Evolutionary conservation across 192 early-diverging fungal species (phyloP), one percentile per base, ranked within the genome.

Genomic region (Rhizoclosmatium sp.): DNA sequence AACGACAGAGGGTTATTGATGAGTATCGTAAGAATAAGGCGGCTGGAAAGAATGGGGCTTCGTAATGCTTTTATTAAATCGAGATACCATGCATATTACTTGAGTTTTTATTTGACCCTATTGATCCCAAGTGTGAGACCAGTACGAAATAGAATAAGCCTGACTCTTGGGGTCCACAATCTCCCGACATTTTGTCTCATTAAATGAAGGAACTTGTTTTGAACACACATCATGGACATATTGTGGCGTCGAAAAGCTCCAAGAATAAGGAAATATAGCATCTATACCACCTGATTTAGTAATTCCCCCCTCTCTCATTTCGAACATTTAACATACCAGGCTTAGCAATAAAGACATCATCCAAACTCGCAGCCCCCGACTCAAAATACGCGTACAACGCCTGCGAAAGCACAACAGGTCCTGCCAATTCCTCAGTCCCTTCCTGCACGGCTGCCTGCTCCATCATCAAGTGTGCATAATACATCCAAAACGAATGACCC

Each of bases 401-500:
- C 2, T 71, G n/a, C 69, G 48, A 56, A 1, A 71, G 21, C 69
- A 71, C 54, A 16, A 71, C 54, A 40, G 69, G 69, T 21, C 69
- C 79, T 45, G 79, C 21, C 58, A n/a, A 3, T 60, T 83, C 81
- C 23, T 78, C 69, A 19, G 23, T n/a, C 21, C 71, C 64, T 12
- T 39, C 59, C 2, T 46, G 12, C 2, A 23, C 39, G 5, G 67
- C 44, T 5, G 48, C 51, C 5, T 10, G 14, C 31, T 69, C 23
- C 70, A 80, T 42, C 51, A 85, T 78, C 65, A 59, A 16, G 23
- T 71, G 14, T 12, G 78, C 59, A 31, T 65, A 59, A 47, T 67
- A 58, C 68, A 85, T 60, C 83, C 84, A 85, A 23, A 85, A 85
- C 5, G 82, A 44, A 60, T 85, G 84, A 0, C 83, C 84, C 42